Evolutionary conservation across 306 rosid species (phyloP), one percentile per base, ranked within the genome.

Genomic region (Biancaea sappan): DNA sequence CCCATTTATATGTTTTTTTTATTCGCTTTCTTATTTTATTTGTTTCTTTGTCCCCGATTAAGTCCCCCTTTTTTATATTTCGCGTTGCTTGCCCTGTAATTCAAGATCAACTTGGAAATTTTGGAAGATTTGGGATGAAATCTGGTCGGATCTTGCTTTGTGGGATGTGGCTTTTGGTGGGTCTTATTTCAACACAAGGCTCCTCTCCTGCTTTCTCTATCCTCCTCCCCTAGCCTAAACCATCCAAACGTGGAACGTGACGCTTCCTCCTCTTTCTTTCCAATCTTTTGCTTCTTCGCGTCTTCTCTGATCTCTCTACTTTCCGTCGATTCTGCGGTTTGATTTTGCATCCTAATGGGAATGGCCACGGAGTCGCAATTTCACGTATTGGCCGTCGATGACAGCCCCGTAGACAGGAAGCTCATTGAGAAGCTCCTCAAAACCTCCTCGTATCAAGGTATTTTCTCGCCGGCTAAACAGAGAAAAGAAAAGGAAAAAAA

Each of bases 91-190:
- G 88, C 84, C 86, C 76, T 86, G 86, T 83, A 89, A 90, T 86
- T 91, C 89, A 88, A 89, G 66, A 87, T 80, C 84, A 83, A 62
- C 71, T 93, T 87, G 87, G 87, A 82, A 88, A 84, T 35, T 79
- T 90, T 85, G 77, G 73, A 82, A 88, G 97, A 89, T 93, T 89
- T 93, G 85, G 87, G 89, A 77, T 73, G 89, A 93, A 89, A 93
- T 91, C 96, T 85, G 97, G 97, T 91, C 96, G 97, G 96, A 88
- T 94, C 96, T 94, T 91, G 90, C 92, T 88, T 94, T 88, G 88
- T 86, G 85, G 86, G 96, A 61, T 85, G 94, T 84, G 76, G 87
- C 80, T 86, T 84, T 85, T 88, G 87, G 92, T 85, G 87, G 88
- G 91, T 86, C 91, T 79, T 81, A 69, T 83, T 86, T 79, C 86